Base-by-base conservation (phyloP, 148 eudicot species). In the Cornus kousa region DNA sequence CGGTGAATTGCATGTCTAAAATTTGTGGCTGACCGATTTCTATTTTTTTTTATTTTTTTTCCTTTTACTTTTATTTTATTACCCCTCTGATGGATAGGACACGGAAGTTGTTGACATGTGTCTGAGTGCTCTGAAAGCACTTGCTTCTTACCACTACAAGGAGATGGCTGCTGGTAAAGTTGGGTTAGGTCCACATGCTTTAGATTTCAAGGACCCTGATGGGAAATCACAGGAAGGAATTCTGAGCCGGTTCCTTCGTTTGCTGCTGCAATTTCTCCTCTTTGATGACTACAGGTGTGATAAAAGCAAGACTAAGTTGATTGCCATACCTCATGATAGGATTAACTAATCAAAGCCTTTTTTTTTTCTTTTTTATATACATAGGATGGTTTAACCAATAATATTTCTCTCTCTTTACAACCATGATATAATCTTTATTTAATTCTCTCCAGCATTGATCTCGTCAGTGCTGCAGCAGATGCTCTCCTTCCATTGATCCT, bases 211-310 rank as follows among this genome's bases (percentile, higher is more conserved):
- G 66, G 93, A 88, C 62, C 67, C 90, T 19, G 83, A 81, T 71
- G 97, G 97, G 77, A 96, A 86, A 75, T 69, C 85, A 80, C 98
- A 87, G 77, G 94, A 92, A 76, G 98, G 97, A 83, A 87, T 96
- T 86, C 79, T 96, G 74, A 88, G 91, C 76, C 87, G 85, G 59
- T 93, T 91, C 73, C 93, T 94, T 70, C 91, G 91, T 71, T 88
- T 88, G 64, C 80, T 96, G 87, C 87, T 96, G 78, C 94, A 92
- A 76, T 85, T 93, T 75, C 92, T 96, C 76, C 89, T 96, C 69
- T 96, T 96, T 85, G 95, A 92, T 85, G 98, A 96, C 82, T 92
- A 92, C 91, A 93, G 98, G 99, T 92, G 74, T 77, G 79, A 43
- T 24, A 69, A 33, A 75, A 7, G 60, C 16, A 31, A 10, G 5